Conservation (phyloP, 495 filamentous ascomycete species). For the Sabuloglossum arenarium region DNA sequence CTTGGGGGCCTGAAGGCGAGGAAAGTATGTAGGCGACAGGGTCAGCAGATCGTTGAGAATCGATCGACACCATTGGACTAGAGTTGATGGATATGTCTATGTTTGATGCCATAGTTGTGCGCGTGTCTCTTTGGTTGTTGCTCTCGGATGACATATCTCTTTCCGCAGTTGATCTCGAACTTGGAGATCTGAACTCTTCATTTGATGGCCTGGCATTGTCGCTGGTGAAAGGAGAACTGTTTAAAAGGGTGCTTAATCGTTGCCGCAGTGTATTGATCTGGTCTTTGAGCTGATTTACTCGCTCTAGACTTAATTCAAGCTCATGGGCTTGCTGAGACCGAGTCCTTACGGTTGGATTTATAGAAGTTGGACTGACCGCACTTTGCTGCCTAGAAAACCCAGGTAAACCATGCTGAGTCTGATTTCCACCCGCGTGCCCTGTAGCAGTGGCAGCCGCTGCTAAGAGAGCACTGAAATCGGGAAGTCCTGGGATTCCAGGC, state of each 20-base stretch:
- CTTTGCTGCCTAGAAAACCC: not conserved
- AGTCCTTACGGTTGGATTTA: not conserved
- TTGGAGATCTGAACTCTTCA: not conserved
- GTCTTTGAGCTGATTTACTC: not conserved
- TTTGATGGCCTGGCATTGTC: not conserved
- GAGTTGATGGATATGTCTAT: not conserved
- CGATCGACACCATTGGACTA: not conserved
- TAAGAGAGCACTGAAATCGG: not conserved
- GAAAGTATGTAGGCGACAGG: constrained; percentile 12
- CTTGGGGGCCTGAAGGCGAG: constrained; percentile 13
- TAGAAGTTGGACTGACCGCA: not conserved
- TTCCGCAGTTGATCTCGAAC: not conserved
- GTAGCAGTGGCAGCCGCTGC: not conserved
- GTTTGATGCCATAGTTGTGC: not conserved
- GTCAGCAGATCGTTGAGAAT: not conserved
- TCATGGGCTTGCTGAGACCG: not conserved
- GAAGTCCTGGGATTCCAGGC: not conserved
- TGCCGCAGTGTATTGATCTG: not conserved
- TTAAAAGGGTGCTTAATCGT: not conserved
- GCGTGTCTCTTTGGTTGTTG: not conserved
- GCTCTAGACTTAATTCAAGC: not conserved
- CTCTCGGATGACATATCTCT: not conserved
- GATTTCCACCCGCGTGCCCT: not conserved
- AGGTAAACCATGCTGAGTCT: not conserved
- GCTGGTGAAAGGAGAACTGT: not conserved